Base-by-base conservation (phyloP, 2,329 filamentous ascomycete genomes). In the Fusarium beomiforme region DNA sequence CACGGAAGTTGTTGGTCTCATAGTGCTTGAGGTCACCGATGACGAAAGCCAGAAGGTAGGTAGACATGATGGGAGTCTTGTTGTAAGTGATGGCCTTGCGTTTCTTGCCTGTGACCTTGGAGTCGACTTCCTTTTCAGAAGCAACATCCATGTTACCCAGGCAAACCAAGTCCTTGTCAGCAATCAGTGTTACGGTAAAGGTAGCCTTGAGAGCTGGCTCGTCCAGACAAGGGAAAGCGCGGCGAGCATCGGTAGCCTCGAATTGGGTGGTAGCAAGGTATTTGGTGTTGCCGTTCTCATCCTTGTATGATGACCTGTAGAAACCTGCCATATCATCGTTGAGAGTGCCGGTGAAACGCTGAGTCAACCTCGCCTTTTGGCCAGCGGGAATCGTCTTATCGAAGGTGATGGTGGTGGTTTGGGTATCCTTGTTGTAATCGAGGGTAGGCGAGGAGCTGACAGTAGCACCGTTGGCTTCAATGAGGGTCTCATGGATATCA, bases 261-360 rank as follows among this genome's bases (percentile, higher is more conserved):
- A 98, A 97, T 85, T 98, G 95, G 21, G 93, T 93, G 29, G 94
- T 95, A 31, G 95, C 95, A 78, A 98, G 87, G 79, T 95, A 92
- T 73, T 92, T 93, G 64, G 91, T 90, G 66, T 89, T 89, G 41
- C 95, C 95, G 77, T 96, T 90, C 51, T 89, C 83, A 67, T 90
- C 91, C 85, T 96, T 97, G 86, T 95, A 98, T 10, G 94, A 97
- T 3, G 94, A 97, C 64, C 95, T 90, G 84, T 98, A 98, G 88
- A 98, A 98, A 50, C 95, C 95, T 51, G 95, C 95, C 94, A 98
- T 97, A 83, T 96, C 95, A 80, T 97, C 93, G 81, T 97, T 97
- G 77, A 97, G 84, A 44, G 86, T 87, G 42, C 94, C 94, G 13
- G 89, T 91, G 82, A 97, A 97, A 46, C 80, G 79, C 63, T 87